Evolutionary conservation across 2,329 filamentous ascomycete genomes (phyloP).

Genomic region (Aspergillus uvarum): DNA sequence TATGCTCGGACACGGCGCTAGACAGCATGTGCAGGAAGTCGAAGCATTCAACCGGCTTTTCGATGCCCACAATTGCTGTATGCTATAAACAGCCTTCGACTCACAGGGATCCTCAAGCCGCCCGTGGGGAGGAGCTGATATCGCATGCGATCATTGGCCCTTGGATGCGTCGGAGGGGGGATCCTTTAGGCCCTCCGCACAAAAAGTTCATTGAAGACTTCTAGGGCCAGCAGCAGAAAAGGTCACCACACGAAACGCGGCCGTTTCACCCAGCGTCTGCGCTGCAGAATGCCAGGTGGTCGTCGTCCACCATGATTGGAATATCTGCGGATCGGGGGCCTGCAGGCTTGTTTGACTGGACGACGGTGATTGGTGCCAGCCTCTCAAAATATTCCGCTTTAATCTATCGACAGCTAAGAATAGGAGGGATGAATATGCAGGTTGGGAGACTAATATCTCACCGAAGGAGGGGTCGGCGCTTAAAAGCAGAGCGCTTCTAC

Average conservation of each 20-base stretch:
- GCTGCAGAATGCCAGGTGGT: slow-evolving; percentile 10
- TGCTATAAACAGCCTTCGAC: slow-evolving; percentile 28
- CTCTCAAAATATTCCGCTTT: not conserved
- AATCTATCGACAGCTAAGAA: not conserved
- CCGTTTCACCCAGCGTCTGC: slow-evolving; percentile 22
- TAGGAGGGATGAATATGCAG: not conserved
- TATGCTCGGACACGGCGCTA: not conserved
- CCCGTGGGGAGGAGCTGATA: slow-evolving; percentile 21
- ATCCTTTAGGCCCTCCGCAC: slow-evolving; percentile 12
- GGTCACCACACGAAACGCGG: slow-evolving; percentile 27
- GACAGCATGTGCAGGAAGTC: slow-evolving; percentile 24
- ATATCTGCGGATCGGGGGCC: slow-evolving; percentile 7
- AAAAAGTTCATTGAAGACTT: not conserved
- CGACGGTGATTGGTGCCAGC: slow-evolving; percentile 1
- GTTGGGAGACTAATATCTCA: slow-evolving; percentile 3
- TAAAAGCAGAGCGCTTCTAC: not conserved
- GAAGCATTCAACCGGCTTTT: slow-evolving; percentile 18
- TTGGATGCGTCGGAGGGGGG: slow-evolving; percentile 22
- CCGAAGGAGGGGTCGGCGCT: slow-evolving; percentile 8
- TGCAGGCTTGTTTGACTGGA: not conserved
- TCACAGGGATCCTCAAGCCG: slow-evolving; percentile 27
- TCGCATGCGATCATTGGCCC: slow-evolving; percentile 23
- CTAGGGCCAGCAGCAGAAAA: slow-evolving; percentile 9
- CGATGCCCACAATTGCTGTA: slow-evolving; percentile 24
- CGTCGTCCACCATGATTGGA: slow-evolving; percentile 9